A percentile compares a stretch with the other conserved stretches of the same genome.
Evolutionary conservation across 345 rosid genomes (phyloP).

Genomic region (Moricandia moricandioides): DNA sequence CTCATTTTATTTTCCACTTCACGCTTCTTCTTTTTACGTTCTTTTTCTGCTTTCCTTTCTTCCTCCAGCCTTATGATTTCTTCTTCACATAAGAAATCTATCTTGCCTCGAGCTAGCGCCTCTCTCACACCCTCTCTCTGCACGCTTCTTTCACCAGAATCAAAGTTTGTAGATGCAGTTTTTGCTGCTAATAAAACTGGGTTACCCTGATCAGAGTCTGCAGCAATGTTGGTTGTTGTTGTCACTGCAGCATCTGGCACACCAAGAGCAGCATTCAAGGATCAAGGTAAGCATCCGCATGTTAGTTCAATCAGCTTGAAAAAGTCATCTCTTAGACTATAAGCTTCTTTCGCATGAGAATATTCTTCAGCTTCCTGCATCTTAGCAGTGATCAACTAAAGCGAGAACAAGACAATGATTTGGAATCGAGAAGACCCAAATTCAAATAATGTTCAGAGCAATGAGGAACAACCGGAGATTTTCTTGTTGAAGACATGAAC

Average conservation of each 20-base stretch:
- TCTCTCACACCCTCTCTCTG: neutral
- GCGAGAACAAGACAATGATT: neutral
- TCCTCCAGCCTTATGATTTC: neutral
- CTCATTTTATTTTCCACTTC: neutral
- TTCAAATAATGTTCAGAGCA: neutral
- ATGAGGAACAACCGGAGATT: neutral
- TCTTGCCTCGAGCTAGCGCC: neutral
- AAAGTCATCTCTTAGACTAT: too few species aligned
- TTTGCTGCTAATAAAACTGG: neutral
- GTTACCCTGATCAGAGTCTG: too few species aligned
- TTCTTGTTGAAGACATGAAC: neutral
- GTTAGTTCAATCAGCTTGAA: too few species aligned
- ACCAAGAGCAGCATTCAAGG: neutral
- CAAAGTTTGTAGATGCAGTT: neutral
- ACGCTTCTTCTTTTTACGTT: neutral
- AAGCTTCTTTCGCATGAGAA: too few species aligned
- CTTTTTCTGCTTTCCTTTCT: neutral
- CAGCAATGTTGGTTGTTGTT: too few species aligned
- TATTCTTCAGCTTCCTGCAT: too few species aligned
- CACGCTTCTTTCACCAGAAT: neutral
- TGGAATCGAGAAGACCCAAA: too few species aligned
- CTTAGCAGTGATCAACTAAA: neutral
- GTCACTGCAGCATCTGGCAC: too few species aligned
- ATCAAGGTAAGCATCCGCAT: neutral
- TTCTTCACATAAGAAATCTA: neutral